Evolutionary conservation across 345 rosid species (phyloP).

Genomic region (Viola odorata): DNA sequence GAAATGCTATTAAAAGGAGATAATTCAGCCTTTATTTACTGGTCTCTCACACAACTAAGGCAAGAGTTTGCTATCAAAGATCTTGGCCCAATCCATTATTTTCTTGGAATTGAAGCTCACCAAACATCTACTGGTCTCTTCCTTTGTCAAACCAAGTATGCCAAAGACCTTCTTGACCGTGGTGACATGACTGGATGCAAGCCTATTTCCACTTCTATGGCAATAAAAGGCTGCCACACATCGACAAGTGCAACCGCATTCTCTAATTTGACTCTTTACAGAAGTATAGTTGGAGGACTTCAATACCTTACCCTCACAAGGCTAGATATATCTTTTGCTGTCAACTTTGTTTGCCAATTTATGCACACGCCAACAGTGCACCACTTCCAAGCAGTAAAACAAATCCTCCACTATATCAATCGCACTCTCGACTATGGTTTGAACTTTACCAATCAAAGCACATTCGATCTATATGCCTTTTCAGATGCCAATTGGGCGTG

Average conservation of each 20-base stretch:
- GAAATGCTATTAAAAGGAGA: too few relatives aligned
- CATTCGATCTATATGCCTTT: background rate
- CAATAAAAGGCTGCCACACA: background rate
- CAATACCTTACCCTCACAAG: background rate
- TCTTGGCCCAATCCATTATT: too few relatives aligned
- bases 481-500: background rate
- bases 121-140: too few relatives aligned
- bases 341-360: background rate
- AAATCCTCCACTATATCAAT: background rate
- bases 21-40: background rate
- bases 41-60: too few relatives aligned
- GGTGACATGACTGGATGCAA: background rate
- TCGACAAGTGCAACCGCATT: accelerated
- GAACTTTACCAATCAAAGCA: background rate
- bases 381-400: background rate
- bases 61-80: too few relatives aligned
- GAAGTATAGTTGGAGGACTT: background rate
- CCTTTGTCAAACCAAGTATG: too few relatives aligned
- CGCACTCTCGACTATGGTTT: background rate
- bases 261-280: background rate
- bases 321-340: background rate
- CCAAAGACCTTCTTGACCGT: background rate
- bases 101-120: too few relatives aligned
- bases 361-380: background rate
- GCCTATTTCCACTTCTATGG: background rate